Base-by-base conservation (phyloP, 169 alveolate species). In the Cryptosporidium sp. region DNA sequence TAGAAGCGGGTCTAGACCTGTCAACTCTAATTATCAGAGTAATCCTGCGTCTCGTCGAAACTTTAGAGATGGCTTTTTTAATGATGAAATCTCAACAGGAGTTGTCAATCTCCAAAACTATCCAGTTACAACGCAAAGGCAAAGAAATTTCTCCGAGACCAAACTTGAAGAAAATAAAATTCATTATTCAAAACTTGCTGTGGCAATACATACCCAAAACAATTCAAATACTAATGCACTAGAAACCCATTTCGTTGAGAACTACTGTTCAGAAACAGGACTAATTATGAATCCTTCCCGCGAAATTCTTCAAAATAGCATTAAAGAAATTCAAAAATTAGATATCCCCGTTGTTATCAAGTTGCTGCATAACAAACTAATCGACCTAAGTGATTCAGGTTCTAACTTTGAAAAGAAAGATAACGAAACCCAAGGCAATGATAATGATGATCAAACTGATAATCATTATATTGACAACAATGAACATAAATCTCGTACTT, bases 201-300 rank as follows among this genome's bases (percentile, higher is more conserved):
- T 55, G 12, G 21, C 6, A 55, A 21, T 55, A 12, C 3, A 55
- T 6, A 10, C 4, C 35, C 67, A 55, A 21, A 55, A 55, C 9
- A 29, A 12, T 18, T 18, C 51, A 16, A 62, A n/a, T 29, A 26
- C n/a, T 3, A 41, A 80, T 33, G 18, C 52, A 9, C 45, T 80
- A 18, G 89, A 80, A 39, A 62, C 31, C 26, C 41, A 41, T 41
- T 80, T 80, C 16, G 50, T 80, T 29, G 89, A 80, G 23, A 80
- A 33, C 29, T 80, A 62, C n/a, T 80, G 89, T 14, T 80, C 74
- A 35, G 33, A 31, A 33, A 62, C 51, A 41, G 89, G 89, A 12
- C 37, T 80, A 61, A 80, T 62, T 43, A n/a, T 65, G 35, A 59
- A 61, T 39, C 89, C 89, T 8, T 80, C 89, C 41, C 18, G 7